phyloP scores from a whole-genome alignment of 306 rosid genomes.

The Cicer arietinum region DNA sequence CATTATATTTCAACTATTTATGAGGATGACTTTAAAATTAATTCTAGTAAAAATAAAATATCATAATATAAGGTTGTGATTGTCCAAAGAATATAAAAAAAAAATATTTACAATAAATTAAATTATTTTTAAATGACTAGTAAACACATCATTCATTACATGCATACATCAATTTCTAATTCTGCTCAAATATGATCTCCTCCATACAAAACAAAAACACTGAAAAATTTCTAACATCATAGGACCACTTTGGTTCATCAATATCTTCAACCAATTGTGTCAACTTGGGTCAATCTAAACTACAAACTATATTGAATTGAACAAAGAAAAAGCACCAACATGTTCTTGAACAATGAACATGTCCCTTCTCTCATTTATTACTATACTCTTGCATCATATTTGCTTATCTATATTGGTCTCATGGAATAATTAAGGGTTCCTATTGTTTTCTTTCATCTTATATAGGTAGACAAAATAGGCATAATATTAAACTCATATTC shows the following conservation, averaged over 20 bases:
- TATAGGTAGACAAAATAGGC: conserved; percentile 41
- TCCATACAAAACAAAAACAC: background rate
- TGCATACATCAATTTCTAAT: conserved; percentile 24
- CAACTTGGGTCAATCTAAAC: conserved; percentile 46
- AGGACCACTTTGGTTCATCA: conserved; percentile 41
- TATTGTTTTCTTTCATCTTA: conserved; percentile 35
- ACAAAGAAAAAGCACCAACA: conserved; percentile 34
- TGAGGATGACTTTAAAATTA: too few species aligned
- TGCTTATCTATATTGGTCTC: conserved; percentile 30
- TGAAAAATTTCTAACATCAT: conserved; percentile 1
- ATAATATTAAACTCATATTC: conserved; percentile 30
- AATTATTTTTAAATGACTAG: conserved; percentile 38
- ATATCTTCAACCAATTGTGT: conserved; percentile 17
- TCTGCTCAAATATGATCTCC: background rate
- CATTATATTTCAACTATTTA: too few species aligned
- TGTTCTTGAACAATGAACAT: conserved; percentile 39
- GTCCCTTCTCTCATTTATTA: conserved; percentile 36
- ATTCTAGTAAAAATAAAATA: too few species aligned
- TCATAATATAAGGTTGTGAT: too few species aligned
- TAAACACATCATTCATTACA: conserved; percentile 36
- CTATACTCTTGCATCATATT: background rate
- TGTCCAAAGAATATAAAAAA: too few species aligned
- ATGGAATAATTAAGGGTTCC: background rate
- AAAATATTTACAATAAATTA: too few species aligned
- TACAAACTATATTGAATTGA: background rate